These are phyloP conservation scores for Phytophthora crassamura DNA, from an alignment of 352 stramenopile genomes.

Conservation along the genomic window DNA sequence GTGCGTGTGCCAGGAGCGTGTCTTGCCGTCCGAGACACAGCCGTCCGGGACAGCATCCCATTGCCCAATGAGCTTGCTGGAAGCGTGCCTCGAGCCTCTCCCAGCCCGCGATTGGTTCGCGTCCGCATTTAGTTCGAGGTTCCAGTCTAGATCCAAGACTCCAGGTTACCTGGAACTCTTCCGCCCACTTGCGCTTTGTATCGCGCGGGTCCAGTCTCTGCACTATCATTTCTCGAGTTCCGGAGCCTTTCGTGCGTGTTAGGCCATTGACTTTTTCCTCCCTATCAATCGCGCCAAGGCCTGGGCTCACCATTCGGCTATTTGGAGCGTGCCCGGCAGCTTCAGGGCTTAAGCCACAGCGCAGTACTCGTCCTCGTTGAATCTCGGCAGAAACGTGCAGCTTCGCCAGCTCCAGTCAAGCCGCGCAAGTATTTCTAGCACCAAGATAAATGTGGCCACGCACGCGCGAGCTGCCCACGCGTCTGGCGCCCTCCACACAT, in stretches of 20 bases:
- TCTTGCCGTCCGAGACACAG: no score
- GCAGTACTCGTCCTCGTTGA: neutral
- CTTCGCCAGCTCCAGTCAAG: neutral
- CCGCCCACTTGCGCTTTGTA: conserved; percentile 12
- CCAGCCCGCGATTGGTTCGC: conserved; percentile 11
- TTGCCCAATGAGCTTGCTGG: conserved; percentile 19
- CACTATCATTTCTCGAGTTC: conserved; percentile 22
- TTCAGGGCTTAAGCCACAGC: neutral
- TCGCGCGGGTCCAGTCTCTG: neutral
- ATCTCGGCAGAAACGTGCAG: conserved; percentile 8
- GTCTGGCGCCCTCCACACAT: conserved; percentile 35
- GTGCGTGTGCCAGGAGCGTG: conserved; percentile 18
- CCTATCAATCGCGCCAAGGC: conserved; percentile 9
- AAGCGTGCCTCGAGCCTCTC: conserved; percentile 18
- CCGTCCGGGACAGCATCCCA: conserved; percentile 17
- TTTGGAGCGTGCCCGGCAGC: conserved; percentile 21
- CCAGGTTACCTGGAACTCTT: conserved; percentile 17
- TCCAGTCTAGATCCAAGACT: conserved; percentile 23
- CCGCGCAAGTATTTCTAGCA: conserved; percentile 26
- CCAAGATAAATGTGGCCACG: conserved; percentile 35
- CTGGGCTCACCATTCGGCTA: conserved; percentile 21
- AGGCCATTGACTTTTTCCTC: conserved; percentile 9
- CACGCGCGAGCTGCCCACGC: conserved; percentile 39
- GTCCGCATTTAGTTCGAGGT: neutral
- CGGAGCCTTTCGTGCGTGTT: conserved; percentile 20